Evolutionary conservation across 108 stramenopile genomes (phyloP), one percentile per base, ranked within the genome.

Genomic region (Cylindrotheca closterium): DNA sequence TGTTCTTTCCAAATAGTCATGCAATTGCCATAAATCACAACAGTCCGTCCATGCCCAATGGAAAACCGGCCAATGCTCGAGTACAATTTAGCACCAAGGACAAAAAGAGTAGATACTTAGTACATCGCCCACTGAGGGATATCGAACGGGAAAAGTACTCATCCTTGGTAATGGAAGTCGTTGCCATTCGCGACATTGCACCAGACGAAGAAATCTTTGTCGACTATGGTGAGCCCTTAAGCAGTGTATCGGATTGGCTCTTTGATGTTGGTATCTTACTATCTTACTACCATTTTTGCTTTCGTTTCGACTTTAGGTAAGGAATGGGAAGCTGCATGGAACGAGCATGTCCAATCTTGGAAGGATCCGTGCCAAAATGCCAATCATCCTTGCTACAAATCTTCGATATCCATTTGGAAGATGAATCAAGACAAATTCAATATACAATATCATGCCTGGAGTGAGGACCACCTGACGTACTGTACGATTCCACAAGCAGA

Each of bases 201-300:
- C 68, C 70, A 5, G 82, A 75, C 18, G 86, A 87, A 55, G 86
- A 87, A 51, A 59, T 88, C 0, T 71, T 80, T 30, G 27, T 85
- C 18, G 67, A 85, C 58, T 88, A 88, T 62, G 87, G 87, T 0
- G 30, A 72, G 30, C 58, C n/a, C n/a, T n/a, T n/a, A n/a, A n/a
- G n/a, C n/a, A n/a, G n/a, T n/a, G n/a, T n/a, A n/a, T n/a, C n/a
- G n/a, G n/a, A n/a, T n/a, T n/a, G n/a, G n/a, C n/a, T n/a, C n/a
- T n/a, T n/a, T n/a, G n/a, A n/a, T n/a, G n/a, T n/a, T n/a, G n/a
- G n/a, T n/a, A n/a, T n/a, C n/a, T n/a, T n/a, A n/a, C n/a, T n/a
- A n/a, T n/a, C n/a, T n/a, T n/a, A n/a, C n/a, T n/a, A n/a, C n/a
- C n/a, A n/a, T n/a, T n/a, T n/a, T n/a, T n/a, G n/a, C n/a, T n/a